Percentiles rank a stretch among this genome's conserved stretches.
Evolutionary conservation across 2,329 filamentous ascomycete species (phyloP).

Genomic region (Mollisiaceae sp.): DNA sequence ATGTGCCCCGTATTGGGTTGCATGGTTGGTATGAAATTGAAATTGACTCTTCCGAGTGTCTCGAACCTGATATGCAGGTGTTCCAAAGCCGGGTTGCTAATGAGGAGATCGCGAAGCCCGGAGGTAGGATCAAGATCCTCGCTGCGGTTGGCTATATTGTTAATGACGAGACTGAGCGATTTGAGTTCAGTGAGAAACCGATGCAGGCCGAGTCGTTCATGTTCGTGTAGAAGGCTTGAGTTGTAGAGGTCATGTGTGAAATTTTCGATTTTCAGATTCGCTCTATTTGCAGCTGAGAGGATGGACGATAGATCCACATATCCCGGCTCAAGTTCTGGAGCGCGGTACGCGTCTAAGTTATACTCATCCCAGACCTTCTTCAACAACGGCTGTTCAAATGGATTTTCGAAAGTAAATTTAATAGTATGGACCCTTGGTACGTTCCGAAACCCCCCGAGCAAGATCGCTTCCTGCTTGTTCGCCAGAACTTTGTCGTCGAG

Average conservation of each 20-base stretch:
- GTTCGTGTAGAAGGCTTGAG: constrained; percentile 6
- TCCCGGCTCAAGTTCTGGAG: not conserved
- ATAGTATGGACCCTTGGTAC: constrained; percentile 22
- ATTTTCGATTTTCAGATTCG: constrained; percentile 20
- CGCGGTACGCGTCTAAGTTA: constrained; percentile 21
- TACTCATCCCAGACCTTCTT: constrained; percentile 31
- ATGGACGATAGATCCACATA: constrained; percentile 9
- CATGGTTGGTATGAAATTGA: too few species aligned
- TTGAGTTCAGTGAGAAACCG: constrained; percentile 1
- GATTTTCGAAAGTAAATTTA: constrained; percentile 19
- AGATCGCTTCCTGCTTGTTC: not conserved
- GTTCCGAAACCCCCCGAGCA: constrained; percentile 15
- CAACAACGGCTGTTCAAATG: constrained; percentile 24
- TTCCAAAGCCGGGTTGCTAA: constrained; percentile 7
- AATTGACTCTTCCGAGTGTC: too few species aligned
- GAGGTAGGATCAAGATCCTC: not conserved
- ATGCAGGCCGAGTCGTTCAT: not conserved
- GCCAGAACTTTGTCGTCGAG: constrained; percentile 12
- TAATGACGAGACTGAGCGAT: constrained; percentile 19
- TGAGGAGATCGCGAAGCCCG: not conserved
- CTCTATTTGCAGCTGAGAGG: constrained; percentile 13
- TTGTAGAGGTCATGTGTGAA: constrained; percentile 21
- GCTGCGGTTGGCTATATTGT: not conserved
- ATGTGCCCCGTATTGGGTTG: too few species aligned
- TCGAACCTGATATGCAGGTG: constrained; percentile 23